Evolutionary conservation across 176 grass and related monocot genomes (phyloP), one percentile per base, ranked within the genome.

Genomic region (Carex kokanica): DNA sequence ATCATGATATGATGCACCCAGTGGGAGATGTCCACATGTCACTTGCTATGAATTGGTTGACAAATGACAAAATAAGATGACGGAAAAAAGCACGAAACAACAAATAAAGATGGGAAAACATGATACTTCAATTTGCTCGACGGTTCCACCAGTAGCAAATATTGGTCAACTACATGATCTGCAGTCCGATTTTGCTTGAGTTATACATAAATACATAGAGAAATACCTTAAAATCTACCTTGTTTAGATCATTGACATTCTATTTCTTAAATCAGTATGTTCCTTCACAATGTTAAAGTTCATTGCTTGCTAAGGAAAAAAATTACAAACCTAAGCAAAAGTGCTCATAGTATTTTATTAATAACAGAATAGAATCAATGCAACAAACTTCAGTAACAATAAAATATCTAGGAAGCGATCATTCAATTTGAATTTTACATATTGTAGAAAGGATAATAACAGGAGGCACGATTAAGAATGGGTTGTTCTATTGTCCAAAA

Each of bases 1-100:
- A 69, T 90, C 81, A 63, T 91, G 90, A 84, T 94, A 98, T 61
- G 18, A 78, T 60, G 92, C 82, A 13, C 68, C 64, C 4, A 95
- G 75, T 17, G 92, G 87, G 3, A 84, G 38, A 43, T 78, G 86
- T 29, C 92, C 95, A 78, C 95, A 98, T 60, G 95, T 98, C 23
- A 98, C 89, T 93, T 98, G 95, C 95, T 98, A 89, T 86, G 88
- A 16, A 72, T 23, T 57, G n/a, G 60, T 43, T 27, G 54, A 85
- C 56, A 59, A 45, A 78, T 17, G 18, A 62, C 43, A 68, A 32
- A 38, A 84, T 63, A 54, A 84, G 61, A 34, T 85, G 17, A 78
- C 10, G 8, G n/a, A 9, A 60, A 60, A 78, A 78, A 78, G 18
- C 6, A 82, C 25, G 24, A 73, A 81, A 66, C 20, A 11, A 53